A percentile compares a stretch with the other conserved stretches of the same genome.
Evolutionary conservation across 2,329 filamentous ascomycete genomes (phyloP).

Genomic region (Verticillium longisporum): DNA sequence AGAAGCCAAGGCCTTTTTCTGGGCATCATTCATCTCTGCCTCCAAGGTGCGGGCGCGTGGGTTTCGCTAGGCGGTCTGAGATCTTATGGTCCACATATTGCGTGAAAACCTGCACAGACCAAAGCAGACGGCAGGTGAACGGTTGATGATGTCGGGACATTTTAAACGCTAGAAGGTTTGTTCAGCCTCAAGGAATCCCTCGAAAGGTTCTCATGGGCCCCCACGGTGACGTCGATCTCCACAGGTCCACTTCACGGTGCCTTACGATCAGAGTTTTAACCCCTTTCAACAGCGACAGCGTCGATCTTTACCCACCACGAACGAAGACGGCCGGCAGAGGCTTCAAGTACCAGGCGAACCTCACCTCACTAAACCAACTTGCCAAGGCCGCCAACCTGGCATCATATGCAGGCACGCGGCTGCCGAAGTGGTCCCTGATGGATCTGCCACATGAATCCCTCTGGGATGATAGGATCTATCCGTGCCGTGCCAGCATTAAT

Average conservation of each 20-base stretch:
- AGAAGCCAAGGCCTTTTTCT: neutral
- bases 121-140: neutral
- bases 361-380: neutral
- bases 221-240: conserved; percentile 4
- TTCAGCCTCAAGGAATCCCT: neutral
- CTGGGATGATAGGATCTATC: neutral
- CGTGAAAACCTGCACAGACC: neutral
- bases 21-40: neutral
- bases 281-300: neutral
- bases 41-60: neutral
- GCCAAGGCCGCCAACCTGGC: neutral
- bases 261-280: neutral
- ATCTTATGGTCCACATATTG: neutral
- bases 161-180: neutral
- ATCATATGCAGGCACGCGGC: neutral
- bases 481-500: neutral
- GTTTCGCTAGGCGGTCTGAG: neutral
- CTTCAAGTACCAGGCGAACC: neutral
- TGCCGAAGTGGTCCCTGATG: neutral
- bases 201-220: neutral
- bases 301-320: neutral
- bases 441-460: neutral
- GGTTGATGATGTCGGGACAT: neutral
- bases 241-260: neutral
- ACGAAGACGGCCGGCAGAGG: neutral